Base-by-base conservation (phyloP, 352 stramenopile genomes). In the Elongisporangium anandrum region DNA sequence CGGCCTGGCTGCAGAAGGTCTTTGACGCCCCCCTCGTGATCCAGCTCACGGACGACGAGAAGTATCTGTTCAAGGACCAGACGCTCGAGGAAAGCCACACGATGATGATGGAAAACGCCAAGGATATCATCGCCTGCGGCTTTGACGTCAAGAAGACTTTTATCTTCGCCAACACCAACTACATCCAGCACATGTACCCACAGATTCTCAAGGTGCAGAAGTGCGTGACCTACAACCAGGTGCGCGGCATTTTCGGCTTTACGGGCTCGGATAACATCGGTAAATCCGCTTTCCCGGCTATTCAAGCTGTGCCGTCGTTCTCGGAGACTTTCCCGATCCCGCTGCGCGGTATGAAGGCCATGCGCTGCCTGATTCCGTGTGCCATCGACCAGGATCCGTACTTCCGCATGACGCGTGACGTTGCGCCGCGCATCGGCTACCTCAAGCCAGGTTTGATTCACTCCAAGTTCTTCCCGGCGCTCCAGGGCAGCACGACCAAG, bases 31-130 rank as follows among this genome's bases (percentile, higher is more conserved):
- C 98, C 13, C 84, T 99, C 54, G 98, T 99, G 61, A 99, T 99
- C 73, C 98, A 99, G 82, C 95, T 99, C 56, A 99, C 98, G 4
- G 98, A 99, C 72, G 98, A 99, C 74, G 98, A 99, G 72, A 99
- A 99, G 79, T 99, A 99, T 65, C 70, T 99, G 10, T 99, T 99
- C 80, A 99, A 99, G 79, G 95, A 98, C 63, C 85, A 96, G 66
- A 94, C 88, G 57, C 72, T 96, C 21, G 86, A 89, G 58, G 82
- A 97, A 65, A 93, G 81, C 62, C 83, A 96, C 52, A 64, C 85
- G 26, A 94, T 99, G 72, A 98, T 97, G 54, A 96, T 94, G 61
- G 96, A 99, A 73, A 99, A 99, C 84, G 96, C 97, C 51, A 99
- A 99, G 69, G 98, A 99, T 79, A 99, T 99, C 69, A 99, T 99